Evolutionary conservation across 2,329 filamentous ascomycete species (phyloP).

Genomic region (Exophiala mesophila): DNA sequence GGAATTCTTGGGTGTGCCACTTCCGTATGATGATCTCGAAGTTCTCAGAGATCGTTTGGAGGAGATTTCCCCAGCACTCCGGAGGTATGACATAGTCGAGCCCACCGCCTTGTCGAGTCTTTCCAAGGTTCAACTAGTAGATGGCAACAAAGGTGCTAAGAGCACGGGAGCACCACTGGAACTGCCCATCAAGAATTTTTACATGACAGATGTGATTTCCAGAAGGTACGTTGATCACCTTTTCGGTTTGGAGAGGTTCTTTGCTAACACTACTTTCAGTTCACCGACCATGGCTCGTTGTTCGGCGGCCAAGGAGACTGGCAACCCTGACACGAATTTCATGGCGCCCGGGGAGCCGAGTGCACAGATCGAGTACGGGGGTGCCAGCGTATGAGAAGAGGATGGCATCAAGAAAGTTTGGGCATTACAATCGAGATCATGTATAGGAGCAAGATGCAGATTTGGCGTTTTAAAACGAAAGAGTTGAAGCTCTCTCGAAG

Average conservation of each 20-base stretch:
- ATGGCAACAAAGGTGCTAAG: conserved; percentile 88
- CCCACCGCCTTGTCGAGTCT: conserved; percentile 66
- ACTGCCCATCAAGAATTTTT: conserved; percentile 92
- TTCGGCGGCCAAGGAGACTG: conserved; percentile 82
- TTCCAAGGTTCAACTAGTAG: conserved; percentile 90
- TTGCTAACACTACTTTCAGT: conserved; percentile 44
- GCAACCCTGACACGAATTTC: conserved; percentile 72
- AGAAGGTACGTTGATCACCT: conserved; percentile 64
- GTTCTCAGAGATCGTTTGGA: conserved; percentile 87
- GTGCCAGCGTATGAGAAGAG: neutral
- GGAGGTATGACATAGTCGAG: conserved; percentile 88
- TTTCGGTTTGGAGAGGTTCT: neutral
- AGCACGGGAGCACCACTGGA: conserved; percentile 68
- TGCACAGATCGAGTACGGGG: conserved; percentile 36
- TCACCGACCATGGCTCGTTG: conserved; percentile 98
- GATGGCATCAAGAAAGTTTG: neutral
- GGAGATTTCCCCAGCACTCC: conserved; percentile 85
- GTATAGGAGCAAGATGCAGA: neutral
- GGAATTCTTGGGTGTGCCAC: conserved; percentile 80
- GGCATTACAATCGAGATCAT: conserved; percentile 1
- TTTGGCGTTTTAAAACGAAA: conserved; percentile 1
- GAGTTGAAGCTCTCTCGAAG: neutral
- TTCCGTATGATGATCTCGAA: conserved; percentile 91
- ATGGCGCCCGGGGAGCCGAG: conserved; percentile 63
- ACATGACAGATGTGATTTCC: conserved; percentile 95